Conservation (phyloP, 495 filamentous ascomycete species). For the Thermothielavioides terrestris region DNA sequence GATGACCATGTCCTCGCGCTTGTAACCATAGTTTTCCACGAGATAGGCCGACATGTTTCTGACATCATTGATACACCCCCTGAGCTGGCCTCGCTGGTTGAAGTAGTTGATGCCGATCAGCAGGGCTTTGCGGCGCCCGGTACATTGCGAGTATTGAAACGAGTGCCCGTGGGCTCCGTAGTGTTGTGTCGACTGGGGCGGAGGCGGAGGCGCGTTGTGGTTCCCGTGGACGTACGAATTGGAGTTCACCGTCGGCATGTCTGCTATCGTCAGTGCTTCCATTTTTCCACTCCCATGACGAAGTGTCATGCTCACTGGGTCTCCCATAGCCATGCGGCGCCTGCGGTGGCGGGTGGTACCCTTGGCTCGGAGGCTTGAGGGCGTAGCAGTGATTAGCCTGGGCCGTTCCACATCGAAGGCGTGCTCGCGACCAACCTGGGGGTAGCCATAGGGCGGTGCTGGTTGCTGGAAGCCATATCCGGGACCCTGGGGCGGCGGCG, state of each 20-base stretch:
- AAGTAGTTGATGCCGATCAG: constrained; percentile 99
- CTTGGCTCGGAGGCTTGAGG: constrained; percentile 33
- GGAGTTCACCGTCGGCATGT: constrained; percentile 37
- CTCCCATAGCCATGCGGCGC: constrained; percentile 24
- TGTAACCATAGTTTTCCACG: constrained; percentile 85
- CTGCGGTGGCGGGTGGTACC: constrained; percentile 31
- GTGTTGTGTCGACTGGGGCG: constrained; percentile 49
- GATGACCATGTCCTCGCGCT: constrained; percentile 95
- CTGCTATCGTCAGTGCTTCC: constrained; percentile 19
- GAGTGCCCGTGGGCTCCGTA: constrained; percentile 75
- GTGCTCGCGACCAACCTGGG: constrained; percentile 13
- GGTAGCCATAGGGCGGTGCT: constrained; percentile 29
- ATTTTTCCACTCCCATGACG: not conserved
- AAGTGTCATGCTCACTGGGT: constrained; percentile 30
- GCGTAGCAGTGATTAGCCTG: constrained; percentile 15
- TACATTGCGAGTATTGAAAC: constrained; percentile 90
- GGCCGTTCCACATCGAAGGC: not conserved
- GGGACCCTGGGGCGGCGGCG: constrained; percentile 23
- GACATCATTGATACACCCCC: constrained; percentile 97
- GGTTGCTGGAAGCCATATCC: constrained; percentile 44
- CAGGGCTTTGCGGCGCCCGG: constrained; percentile 82
- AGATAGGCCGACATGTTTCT: constrained; percentile 94
- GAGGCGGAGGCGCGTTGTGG: constrained; percentile 47
- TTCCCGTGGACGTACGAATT: constrained; percentile 49
- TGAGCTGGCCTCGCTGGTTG: constrained; percentile 78